Base-by-base conservation (phyloP, 164 flowering plant species). In the Nymphaea colorata region DNA sequence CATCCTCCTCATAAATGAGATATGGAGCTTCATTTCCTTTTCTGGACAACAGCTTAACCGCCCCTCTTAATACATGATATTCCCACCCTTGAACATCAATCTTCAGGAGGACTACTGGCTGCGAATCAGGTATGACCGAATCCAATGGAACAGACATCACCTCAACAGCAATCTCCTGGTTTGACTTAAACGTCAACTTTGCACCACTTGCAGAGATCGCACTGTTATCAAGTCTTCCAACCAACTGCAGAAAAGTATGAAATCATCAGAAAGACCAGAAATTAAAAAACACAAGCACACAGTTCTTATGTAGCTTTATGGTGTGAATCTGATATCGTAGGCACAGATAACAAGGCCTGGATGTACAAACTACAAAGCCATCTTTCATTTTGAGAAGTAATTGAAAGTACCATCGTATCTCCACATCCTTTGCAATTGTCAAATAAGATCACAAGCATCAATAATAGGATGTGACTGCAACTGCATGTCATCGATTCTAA, bases 41-140 rank as follows among this genome's bases (percentile, higher is more conserved):
- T 68, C 99, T 85, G 5, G 96, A 90, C 10, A 95, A 76, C 17
- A 95, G 70, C 77, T 83, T 87, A 53, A 77, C 66, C 8, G 99
- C 96, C 47, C 99, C 99, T 74, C 79, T 92, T 44, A 95, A 72
- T 2, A 95, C 99, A 67, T 92, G 99, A 73, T 85, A 79, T 76
- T 92, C 99, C 99, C 99, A 95, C 36, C 99, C 99, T 68, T 95
- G 99, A 76, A 95, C 99, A 75, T 95, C 99, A 25, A 95, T 90
- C 73, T 95, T 95, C 55, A 94, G 75, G 72, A 94, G 76, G 42
- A 87, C 71, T 64, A 95, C 93, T 5, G 72, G 79, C 64, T 82
- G 87, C 5, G 90, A 73, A 14, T 87, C 96, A n/a, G 82, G 80
- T 64, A 95, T 82, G 15, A 95, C 81, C 25, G 88, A 83, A 73